These are phyloP conservation scores for Emmonsia crescens DNA, from an alignment of 2,329 filamentous ascomycete species.

Conservation along the genomic window DNA sequence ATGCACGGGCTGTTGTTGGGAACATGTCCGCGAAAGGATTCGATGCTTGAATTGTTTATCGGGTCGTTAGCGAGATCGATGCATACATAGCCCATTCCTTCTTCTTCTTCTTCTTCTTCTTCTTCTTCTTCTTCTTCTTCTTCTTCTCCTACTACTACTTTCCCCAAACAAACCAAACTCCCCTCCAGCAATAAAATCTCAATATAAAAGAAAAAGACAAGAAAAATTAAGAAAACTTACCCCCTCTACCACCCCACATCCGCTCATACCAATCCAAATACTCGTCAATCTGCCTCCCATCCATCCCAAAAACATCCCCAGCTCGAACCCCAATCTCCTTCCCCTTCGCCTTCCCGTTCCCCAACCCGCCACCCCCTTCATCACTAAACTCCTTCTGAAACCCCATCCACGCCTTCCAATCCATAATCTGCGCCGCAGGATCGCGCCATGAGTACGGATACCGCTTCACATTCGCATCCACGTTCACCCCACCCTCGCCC, in stretches of 20 bases:
- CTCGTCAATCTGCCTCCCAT: constrained; percentile 52
- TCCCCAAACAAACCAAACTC: background rate
- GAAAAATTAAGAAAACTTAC: constrained; percentile 11
- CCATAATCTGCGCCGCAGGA: constrained; percentile 48
- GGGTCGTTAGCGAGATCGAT: background rate
- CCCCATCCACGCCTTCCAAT: constrained; percentile 62
- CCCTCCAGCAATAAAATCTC: background rate
- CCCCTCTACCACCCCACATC: constrained; percentile 41
- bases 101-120: too few relatives aligned
- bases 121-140: constrained; percentile 3
- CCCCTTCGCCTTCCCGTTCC: constrained; percentile 26
- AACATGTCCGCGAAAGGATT: constrained; percentile 35
- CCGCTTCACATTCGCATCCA: constrained; percentile 21
- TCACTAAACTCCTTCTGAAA: constrained; percentile 34
- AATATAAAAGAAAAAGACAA: constrained; percentile 12
- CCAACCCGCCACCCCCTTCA: constrained; percentile 19
- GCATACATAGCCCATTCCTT: background rate
- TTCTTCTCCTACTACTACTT: background rate
- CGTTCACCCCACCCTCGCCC: constrained; percentile 20
- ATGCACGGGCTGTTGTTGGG: constrained; percentile 25
- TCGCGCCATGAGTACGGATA: constrained; percentile 43
- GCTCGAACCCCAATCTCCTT: constrained; percentile 46
- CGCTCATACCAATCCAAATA: constrained; percentile 72
- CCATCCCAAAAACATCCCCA: constrained; percentile 52
- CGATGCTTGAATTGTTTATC: constrained; percentile 11